phyloP scores from a whole-genome alignment of 2,329 filamentous ascomycete genomes.

The Periconia macrospinosa region DNA sequence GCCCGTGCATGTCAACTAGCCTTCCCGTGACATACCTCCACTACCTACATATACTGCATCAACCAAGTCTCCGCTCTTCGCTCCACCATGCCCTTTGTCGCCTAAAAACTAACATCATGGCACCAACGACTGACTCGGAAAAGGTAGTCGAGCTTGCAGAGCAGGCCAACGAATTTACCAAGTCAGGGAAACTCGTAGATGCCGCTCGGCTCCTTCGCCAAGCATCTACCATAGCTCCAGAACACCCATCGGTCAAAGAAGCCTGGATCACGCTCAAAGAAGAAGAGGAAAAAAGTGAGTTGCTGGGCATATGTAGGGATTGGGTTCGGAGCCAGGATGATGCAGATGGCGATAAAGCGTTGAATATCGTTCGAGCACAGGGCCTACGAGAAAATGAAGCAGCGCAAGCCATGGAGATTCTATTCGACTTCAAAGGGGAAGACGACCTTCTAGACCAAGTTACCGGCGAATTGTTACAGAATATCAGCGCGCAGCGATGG shows the following conservation, averaged over 20 bases:
- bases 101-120: slow-evolving; percentile 21
- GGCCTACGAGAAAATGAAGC: slow-evolving; percentile 43
- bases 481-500: slow-evolving; percentile 41
- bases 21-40: slow-evolving; percentile 19
- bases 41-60: slow-evolving; percentile 8
- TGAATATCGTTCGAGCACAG: slow-evolving; percentile 28
- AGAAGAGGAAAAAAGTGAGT: slow-evolving; percentile 39
- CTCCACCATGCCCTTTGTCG: slow-evolving; percentile 17
- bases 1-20: slow-evolving; percentile 12
- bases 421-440: slow-evolving; percentile 46
- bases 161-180: slow-evolving; percentile 29
- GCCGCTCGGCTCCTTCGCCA: slow-evolving; percentile 48
- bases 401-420: slow-evolving; percentile 43
- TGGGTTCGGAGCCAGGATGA: slow-evolving; percentile 42
- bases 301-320: slow-evolving; percentile 36
- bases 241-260: slow-evolving; percentile 44
- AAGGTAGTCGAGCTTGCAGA: slow-evolving; percentile 34
- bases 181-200: slow-evolving; percentile 38
- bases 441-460: slow-evolving; percentile 47
- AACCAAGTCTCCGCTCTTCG: slow-evolving; percentile 10
- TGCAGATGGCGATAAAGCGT: slow-evolving; percentile 45
- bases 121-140: slow-evolving; percentile 29
- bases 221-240: slow-evolving; percentile 47
- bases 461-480: slow-evolving; percentile 40
- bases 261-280: slow-evolving; percentile 45